A percentile compares a stretch with the other conserved stretches of the same genome.
Evolutionary conservation across 345 rosid species (phyloP).

Genomic region (Salix exigua): DNA sequence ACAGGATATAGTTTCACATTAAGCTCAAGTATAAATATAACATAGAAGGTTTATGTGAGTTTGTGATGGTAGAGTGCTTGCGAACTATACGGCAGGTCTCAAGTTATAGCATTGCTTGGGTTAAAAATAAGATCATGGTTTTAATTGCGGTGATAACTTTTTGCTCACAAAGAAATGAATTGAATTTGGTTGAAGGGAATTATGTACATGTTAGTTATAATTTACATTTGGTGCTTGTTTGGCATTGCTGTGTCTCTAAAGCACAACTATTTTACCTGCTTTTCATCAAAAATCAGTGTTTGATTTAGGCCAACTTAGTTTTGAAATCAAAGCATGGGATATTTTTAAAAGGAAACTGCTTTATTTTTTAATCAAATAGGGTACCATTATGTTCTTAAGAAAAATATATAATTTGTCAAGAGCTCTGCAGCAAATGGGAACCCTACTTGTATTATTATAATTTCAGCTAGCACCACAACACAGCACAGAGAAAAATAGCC

Average conservation of each 20-base stretch:
- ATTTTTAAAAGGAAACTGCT: no score
- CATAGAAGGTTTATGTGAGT: background rate
- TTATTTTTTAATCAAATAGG: background rate
- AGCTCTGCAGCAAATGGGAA: background rate
- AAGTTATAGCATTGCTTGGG: background rate
- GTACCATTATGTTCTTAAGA: background rate
- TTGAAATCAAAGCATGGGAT: background rate
- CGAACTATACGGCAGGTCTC: no score
- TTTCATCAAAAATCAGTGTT: background rate
- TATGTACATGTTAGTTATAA: no score
- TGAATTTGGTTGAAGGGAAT: background rate
- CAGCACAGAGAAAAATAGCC: no score
- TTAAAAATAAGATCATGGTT: background rate
- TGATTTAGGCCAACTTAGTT: background rate
- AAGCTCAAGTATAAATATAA: no score
- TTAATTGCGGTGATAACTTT: background rate
- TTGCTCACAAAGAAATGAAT: no score
- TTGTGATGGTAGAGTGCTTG: background rate
- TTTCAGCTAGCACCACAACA: background rate
- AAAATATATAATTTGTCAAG: no score
- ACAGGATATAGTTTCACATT: background rate
- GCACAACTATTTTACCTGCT: background rate
- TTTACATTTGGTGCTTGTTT: background rate
- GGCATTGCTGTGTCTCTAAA: background rate
- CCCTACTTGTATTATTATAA: background rate